Evolutionary conservation across 495 filamentous ascomycete genomes (phyloP), one percentile per base, ranked within the genome.

Genomic region (Parmelia sp.): DNA sequence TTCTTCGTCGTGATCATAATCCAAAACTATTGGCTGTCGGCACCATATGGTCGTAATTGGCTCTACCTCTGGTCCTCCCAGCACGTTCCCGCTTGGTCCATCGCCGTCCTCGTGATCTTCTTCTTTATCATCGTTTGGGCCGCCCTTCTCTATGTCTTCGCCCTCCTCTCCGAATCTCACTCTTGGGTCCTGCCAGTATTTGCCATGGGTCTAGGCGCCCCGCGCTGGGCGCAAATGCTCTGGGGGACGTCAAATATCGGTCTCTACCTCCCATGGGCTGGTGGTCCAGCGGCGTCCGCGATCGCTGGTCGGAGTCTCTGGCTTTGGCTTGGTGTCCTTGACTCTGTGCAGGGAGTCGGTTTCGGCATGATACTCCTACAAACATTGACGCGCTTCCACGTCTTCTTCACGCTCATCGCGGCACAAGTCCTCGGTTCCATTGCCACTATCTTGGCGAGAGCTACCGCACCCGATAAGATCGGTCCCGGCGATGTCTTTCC

Each of bases 161-260:
- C 78, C n/a, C 64, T 71, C 65, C 71, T 84, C 7, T 80, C 79
- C 17, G 81, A 78, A 59, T 74, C 75, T 33, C 86, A 88, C 72
- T 78, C 76, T 5, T 88, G 86, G 86, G 78, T 88, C 70, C 69
- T 88, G 23, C 86, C 86, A 53, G 80, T 88, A 65, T 88, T 88
- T 70, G 85, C 86, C 49, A 78, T 87, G 62, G 84, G 84, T 40
- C 78, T 89, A 15, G 81, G 82, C 29, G 81, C 83, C 3, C 86
- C 86, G 0, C 76, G 84, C 56, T 89, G 86, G 85, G 79, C 78
- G n/a, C 86, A 88, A 72, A 85, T 85, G 72, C 80, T 86, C 64
- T 89, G 86, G 86, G 79, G 76, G 19, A 80, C 77, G 0, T 83
- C 79, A 1, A 78, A 78, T 40, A 78, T 85, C 65, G 86, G 84